These are phyloP conservation scores for Phytopythium helicoides DNA, from an alignment of 352 stramenopile genomes.

Conservation along the genomic window DNA sequence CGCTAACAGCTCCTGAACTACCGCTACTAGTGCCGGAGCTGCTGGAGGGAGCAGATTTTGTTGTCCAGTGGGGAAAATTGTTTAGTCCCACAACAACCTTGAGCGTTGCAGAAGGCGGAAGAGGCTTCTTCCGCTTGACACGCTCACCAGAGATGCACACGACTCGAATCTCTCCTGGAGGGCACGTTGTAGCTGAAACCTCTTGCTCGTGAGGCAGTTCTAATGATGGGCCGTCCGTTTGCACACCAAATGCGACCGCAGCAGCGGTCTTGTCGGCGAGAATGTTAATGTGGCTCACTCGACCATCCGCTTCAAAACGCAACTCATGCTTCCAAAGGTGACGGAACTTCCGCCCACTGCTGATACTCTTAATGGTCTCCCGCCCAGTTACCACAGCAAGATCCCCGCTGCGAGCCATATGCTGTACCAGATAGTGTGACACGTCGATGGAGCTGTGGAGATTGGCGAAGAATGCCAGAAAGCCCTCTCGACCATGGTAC, in stretches of 20 bases:
- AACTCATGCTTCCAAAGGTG: slow-evolving; percentile 90
- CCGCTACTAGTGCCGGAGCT: slow-evolving; percentile 8
- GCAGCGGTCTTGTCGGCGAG: slow-evolving; percentile 76
- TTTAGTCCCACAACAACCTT: slow-evolving; percentile 73
- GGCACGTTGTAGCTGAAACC: slow-evolving; percentile 52
- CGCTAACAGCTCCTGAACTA: slow-evolving; percentile 19
- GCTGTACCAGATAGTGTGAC: slow-evolving; percentile 82
- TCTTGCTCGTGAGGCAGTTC: slow-evolving; percentile 68
- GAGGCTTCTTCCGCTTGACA: slow-evolving; percentile 46
- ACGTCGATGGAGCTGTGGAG: slow-evolving; percentile 72
- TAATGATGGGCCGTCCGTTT: slow-evolving; percentile 51
- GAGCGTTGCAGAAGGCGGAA: slow-evolving; percentile 36
- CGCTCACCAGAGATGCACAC: slow-evolving; percentile 69
- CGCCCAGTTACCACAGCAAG: slow-evolving; percentile 78
- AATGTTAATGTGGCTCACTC: slow-evolving; percentile 85
- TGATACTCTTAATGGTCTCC: slow-evolving; percentile 88
- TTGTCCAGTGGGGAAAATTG: slow-evolving; percentile 64
- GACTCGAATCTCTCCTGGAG: slow-evolving; percentile 75
- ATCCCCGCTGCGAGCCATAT: slow-evolving; percentile 73
- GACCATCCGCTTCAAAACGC: slow-evolving; percentile 80
- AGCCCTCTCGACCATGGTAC: slow-evolving; percentile 85
- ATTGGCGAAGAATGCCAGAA: slow-evolving; percentile 89
- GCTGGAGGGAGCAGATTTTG: slow-evolving; percentile 29
- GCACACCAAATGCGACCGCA: slow-evolving; percentile 69
- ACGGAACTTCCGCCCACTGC: slow-evolving; percentile 86